Conservation (phyloP, 768 basidiomycete genomes). For the Pleurotus djamor region DNA sequence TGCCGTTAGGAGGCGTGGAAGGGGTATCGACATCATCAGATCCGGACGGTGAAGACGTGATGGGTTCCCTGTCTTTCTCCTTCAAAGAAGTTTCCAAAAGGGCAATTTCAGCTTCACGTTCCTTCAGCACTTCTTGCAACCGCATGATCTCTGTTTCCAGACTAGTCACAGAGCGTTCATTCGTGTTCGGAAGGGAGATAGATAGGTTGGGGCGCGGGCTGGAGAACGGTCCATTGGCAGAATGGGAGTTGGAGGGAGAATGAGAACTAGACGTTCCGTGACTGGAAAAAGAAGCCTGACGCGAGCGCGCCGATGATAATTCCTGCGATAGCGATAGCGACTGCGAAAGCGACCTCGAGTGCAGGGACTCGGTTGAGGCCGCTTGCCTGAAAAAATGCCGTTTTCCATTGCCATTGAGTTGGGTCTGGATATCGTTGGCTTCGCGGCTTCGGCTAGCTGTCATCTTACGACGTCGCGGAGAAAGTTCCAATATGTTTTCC, state of each 20-base stretch:
- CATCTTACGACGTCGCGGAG: slow-evolving; percentile 50
- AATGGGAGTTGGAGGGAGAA: slow-evolving; percentile 60
- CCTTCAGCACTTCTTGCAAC: slow-evolving; percentile 87
- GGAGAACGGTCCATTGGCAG: slow-evolving; percentile 25
- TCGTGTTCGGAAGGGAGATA: slow-evolving; percentile 47
- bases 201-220: slow-evolving; percentile 53
- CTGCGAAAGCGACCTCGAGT: slow-evolving; percentile 90
- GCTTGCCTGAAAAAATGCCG: slow-evolving; percentile 88
- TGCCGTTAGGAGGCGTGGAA: slow-evolving; percentile 11
- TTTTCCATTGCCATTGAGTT: slow-evolving; percentile 48
- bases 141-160: slow-evolving; percentile 96
- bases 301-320: slow-evolving; percentile 84
- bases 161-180: slow-evolving; percentile 79
- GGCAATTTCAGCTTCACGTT: slow-evolving; percentile 89
- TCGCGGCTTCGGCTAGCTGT: slow-evolving; percentile 50
- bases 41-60: slow-evolving; percentile 8
- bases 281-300: slow-evolving; percentile 79
- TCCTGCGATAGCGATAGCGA: slow-evolving; percentile 98
- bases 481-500: slow-evolving; percentile 29
- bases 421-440: slow-evolving; percentile 34
- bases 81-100: slow-evolving; percentile 60
- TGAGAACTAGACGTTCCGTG: slow-evolving; percentile 66
- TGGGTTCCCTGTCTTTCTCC: slow-evolving; percentile 26
- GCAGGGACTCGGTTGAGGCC: slow-evolving; percentile 85
- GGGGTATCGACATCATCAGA: slow-evolving; percentile 11